A percentile compares a stretch with the other conserved stretches of the same genome.
These are phyloP conservation scores for Fraxinus anomala DNA, from an alignment of 257 asterid species.

Conservation along the genomic window DNA sequence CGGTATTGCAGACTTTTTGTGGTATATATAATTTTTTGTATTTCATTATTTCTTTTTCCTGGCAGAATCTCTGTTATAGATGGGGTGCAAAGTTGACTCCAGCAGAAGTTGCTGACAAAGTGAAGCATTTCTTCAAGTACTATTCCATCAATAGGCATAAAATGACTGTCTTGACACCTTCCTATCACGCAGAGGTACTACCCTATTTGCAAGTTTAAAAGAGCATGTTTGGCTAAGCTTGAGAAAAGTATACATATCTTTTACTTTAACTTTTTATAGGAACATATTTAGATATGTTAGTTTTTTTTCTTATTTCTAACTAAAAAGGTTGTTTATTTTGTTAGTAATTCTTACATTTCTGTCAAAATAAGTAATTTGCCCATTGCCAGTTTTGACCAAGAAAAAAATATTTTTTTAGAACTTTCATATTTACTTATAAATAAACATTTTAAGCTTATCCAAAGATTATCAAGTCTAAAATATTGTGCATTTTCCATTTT, in stretches of 20 bases:
- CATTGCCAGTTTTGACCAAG: too few relatives aligned
- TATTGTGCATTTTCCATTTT: background rate
- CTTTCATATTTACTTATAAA: too few relatives aligned
- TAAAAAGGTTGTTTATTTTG: too few relatives aligned
- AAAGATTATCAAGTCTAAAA: too few relatives aligned
- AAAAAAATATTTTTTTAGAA: too few relatives aligned
- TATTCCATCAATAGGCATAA: constrained; percentile 94
- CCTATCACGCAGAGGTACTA: constrained; percentile 88
- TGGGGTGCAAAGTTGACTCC: constrained; percentile 84
- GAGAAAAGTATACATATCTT: background rate
- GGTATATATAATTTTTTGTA: constrained; percentile 20
- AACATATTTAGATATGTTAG: too few relatives aligned
- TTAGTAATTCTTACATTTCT: too few relatives aligned
- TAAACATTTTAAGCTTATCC: too few relatives aligned
- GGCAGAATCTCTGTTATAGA: constrained; percentile 87
- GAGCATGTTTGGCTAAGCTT: constrained; percentile 3
- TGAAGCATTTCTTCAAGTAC: constrained; percentile 85
- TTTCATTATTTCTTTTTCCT: constrained; percentile 2
- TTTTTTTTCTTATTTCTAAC: too few relatives aligned
- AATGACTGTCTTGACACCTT: constrained; percentile 92
- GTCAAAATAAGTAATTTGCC: too few relatives aligned
- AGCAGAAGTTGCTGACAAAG: constrained; percentile 78
- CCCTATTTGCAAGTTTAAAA: background rate
- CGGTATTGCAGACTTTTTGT: constrained; percentile 37
- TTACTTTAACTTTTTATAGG: background rate